These are phyloP conservation scores for Plasmodium relictum DNA, from an alignment of 169 alveolate species.

Conservation along the genomic window DNA sequence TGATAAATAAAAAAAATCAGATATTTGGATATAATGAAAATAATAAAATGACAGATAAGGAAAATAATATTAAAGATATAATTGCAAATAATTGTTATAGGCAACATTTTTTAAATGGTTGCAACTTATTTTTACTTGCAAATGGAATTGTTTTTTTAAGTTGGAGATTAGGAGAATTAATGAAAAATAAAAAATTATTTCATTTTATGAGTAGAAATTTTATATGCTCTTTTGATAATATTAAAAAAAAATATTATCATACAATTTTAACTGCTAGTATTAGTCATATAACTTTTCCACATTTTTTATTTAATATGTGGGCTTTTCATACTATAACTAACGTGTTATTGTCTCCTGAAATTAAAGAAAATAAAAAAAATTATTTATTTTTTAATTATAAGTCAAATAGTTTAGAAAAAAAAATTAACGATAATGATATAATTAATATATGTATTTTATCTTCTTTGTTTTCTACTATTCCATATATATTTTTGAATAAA, in stretches of 20 bases:
- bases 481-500: constrained; percentile 44
- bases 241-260: constrained; percentile 78
- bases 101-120: constrained; percentile 32
- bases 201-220: constrained; percentile 83
- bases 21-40: background rate
- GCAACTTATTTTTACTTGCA: constrained; percentile 76
- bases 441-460: constrained; percentile 56
- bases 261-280: constrained; percentile 84
- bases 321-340: constrained; percentile 72
- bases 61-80: constrained; percentile 39
- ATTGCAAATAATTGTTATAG: constrained; percentile 11
- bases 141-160: constrained; percentile 80
- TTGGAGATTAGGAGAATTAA: constrained; percentile 81
- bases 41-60: background rate
- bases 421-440: constrained; percentile 58
- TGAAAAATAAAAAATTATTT: constrained; percentile 72
- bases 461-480: constrained; percentile 50
- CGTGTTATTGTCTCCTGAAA: constrained; percentile 71
- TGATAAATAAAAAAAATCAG: constrained; percentile 8
- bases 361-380: constrained; percentile 58
- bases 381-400: constrained; percentile 64
- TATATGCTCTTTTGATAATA: constrained; percentile 81
- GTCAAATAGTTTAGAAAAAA: constrained; percentile 59
- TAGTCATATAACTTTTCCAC: constrained; percentile 77
- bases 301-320: constrained; percentile 76